Base-by-base conservation (phyloP, 352 stramenopile genomes). In the Phytopythium oedochilum region DNA sequence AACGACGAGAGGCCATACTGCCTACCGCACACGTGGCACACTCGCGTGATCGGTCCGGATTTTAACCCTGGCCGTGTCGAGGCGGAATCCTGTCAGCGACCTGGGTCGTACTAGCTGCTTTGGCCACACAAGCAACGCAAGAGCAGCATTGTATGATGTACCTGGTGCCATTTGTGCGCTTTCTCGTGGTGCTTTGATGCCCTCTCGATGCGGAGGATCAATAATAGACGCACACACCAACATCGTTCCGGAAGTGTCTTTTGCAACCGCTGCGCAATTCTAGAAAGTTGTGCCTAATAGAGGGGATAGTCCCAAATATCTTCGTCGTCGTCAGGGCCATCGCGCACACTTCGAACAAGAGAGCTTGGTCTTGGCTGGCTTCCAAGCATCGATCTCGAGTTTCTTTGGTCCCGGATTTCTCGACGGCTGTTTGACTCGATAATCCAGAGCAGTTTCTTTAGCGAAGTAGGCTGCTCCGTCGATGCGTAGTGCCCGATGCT, bases 1-100 rank as follows among this genome's bases (percentile, higher is more conserved):
- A 91, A 91, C 15, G 83, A 91, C 14, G 80, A 89, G 23, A 89
- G 64, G 0, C 80, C 83, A 48, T 92, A 92, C 38, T 92, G 80
- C 0, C 83, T 75, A 3, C 83, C 83, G 38, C 83, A 92, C 1
- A 92, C 83, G 50, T 92, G 80, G 52, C 83, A 92, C 25, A 90
- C 61, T n/a, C 80, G 79, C 8, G 82, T 89, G 46, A 89, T 63
- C 22, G 81, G 81, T 0, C 76, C 74, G 34, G 65, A 10, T 44
- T 73, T 78, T 18, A 86, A 55, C 9, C 39, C 75, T 83, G 18
- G 14, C 5, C 22, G 22, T 47, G 8, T 26, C 39, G 29, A 11
- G 7, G 40, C 10, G 22, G 39, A 29, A 6, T n/a, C 0, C 20
- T n/a, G 22, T 46, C 7, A 46, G 40, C 52, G 40, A 15, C 18